phyloP scores from a whole-genome alignment of 2,329 filamentous ascomycete species.

The Chaetomiaceae sp. region DNA sequence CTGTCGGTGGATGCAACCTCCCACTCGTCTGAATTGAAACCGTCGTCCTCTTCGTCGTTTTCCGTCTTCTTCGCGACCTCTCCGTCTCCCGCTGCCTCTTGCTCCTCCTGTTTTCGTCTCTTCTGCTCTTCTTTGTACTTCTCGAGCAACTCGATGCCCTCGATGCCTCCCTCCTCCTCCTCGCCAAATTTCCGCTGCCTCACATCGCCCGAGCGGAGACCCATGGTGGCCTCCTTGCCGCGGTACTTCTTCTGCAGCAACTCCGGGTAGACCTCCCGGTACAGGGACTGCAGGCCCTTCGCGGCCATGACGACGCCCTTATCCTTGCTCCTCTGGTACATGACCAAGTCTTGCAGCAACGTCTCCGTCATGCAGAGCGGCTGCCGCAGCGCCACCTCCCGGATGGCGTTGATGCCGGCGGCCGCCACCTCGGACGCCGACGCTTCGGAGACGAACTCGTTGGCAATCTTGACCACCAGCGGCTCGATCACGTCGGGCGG shows the following conservation, averaged over 20 bases:
- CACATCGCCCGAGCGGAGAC: slow-evolving; percentile 64
- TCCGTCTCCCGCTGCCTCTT: slow-evolving; percentile 53
- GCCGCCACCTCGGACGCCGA: slow-evolving; percentile 84
- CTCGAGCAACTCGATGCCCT: slow-evolving; percentile 84
- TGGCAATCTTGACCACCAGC: slow-evolving; percentile 88
- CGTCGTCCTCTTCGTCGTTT: slow-evolving; percentile 52
- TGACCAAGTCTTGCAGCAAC: slow-evolving; percentile 88
- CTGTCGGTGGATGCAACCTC: slow-evolving; percentile 56
- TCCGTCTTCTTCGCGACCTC: slow-evolving; percentile 50
- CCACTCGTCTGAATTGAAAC: slow-evolving; percentile 52
- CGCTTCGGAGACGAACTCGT: slow-evolving; percentile 96
- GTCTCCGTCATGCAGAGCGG: slow-evolving; percentile 96
- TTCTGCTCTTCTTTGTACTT: slow-evolving; percentile 91
- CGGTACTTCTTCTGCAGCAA: slow-evolving; percentile 84
- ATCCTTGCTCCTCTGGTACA: slow-evolving; percentile 95
- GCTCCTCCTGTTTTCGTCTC: slow-evolving; percentile 63
- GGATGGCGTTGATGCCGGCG: slow-evolving; percentile 88
- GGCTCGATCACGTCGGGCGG: slow-evolving; percentile 90
- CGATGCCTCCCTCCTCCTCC: slow-evolving; percentile 72
- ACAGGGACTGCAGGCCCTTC: slow-evolving; percentile 82
- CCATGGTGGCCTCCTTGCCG: slow-evolving; percentile 84
- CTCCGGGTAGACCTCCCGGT: slow-evolving; percentile 84
- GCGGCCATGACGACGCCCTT: slow-evolving; percentile 99
- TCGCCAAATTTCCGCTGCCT: slow-evolving; percentile 78
- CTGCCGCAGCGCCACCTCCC: slow-evolving; percentile 87